Conservation (phyloP, 371 early-diverging fungal genomes). For the Mortierella sp. region DNA sequence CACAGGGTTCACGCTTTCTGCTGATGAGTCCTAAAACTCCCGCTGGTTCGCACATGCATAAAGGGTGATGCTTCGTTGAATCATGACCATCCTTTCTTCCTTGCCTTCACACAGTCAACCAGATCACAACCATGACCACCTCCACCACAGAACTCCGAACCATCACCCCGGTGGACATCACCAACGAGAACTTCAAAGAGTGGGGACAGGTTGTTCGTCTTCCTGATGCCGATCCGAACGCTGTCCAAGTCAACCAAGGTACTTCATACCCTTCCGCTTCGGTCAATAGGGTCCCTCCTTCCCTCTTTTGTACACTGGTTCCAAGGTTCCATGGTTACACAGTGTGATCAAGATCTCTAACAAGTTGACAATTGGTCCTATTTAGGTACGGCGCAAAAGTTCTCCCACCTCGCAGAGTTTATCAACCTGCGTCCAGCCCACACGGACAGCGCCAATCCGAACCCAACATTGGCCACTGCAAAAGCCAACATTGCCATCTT, state of each 20-base stretch:
- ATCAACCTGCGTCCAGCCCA: constrained; percentile 62
- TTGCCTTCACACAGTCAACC: no score
- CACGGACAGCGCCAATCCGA: constrained; percentile 39
- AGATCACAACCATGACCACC: no score
- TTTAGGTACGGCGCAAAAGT: constrained; percentile 76
- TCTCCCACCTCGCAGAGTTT: constrained; percentile 71
- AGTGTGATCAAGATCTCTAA: no score
- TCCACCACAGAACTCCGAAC: no score
- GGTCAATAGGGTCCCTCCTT: no score
- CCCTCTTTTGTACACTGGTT: no score
- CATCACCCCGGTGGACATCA: constrained; percentile 63
- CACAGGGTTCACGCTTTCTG: no score
- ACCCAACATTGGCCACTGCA: constrained; percentile 31
- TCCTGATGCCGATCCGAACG: constrained; percentile 40
- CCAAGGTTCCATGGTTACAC: no score
- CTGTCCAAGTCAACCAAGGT: constrained; percentile 78
- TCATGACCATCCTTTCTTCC: no score
- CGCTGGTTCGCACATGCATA: no score
- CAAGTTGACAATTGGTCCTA: background rate
- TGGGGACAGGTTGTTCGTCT: constrained; percentile 83
- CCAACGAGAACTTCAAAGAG: constrained; percentile 71
- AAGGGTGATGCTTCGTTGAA: no score
- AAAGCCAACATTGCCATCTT: constrained; percentile 80
- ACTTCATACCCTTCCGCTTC: background rate
- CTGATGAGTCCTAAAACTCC: no score